phyloP scores from a whole-genome alignment of 2,329 filamentous ascomycete species.

The Verticillium tricorpus region DNA sequence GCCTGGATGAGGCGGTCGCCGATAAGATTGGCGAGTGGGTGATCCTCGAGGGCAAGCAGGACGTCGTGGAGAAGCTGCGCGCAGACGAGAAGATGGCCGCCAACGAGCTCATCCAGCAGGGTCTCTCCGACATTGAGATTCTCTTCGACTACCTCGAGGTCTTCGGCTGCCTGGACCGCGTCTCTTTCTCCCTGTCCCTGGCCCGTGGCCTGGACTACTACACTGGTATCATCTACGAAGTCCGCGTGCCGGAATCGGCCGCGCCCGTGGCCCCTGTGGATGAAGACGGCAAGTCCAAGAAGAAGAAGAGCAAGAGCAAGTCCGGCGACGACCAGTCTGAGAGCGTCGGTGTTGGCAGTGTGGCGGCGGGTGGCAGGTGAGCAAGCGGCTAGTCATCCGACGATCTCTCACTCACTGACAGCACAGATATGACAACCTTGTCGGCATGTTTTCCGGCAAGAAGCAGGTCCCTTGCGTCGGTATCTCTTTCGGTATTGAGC shows the following conservation, averaged over 20 bases:
- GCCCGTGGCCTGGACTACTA: slow-evolving; percentile 86
- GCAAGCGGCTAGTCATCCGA: slow-evolving; percentile 29
- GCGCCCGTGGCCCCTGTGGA: slow-evolving; percentile 35
- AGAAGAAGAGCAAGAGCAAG: slow-evolving; percentile 45
- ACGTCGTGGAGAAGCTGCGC: slow-evolving; percentile 67
- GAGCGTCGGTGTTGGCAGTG: slow-evolving; percentile 76
- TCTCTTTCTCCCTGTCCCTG: slow-evolving; percentile 87
- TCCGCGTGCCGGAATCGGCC: slow-evolving; percentile 76
- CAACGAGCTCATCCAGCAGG: slow-evolving; percentile 73
- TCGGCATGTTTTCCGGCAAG: slow-evolving; percentile 89
- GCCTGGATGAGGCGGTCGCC: slow-evolving; percentile 68
- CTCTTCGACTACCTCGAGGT: slow-evolving; percentile 79
- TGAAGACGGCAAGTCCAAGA: slow-evolving; percentile 29
- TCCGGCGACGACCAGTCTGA: slow-evolving; percentile 65
- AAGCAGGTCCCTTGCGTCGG: slow-evolving; percentile 83
- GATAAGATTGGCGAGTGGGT: slow-evolving; percentile 86
- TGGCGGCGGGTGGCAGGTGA: slow-evolving; percentile 63
- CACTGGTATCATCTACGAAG: slow-evolving; percentile 82
- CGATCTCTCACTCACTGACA: neutral
- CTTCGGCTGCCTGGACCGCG: slow-evolving; percentile 65
- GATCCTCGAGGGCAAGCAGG: slow-evolving; percentile 68
- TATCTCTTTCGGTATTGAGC: slow-evolving; percentile 83
- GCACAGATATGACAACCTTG: slow-evolving; percentile 81
- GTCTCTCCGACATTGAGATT: slow-evolving; percentile 74
- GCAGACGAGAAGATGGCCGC: slow-evolving; percentile 62